Base-by-base conservation (phyloP, 805 yeast genomes). In the Jamesozyma piceae region DNA sequence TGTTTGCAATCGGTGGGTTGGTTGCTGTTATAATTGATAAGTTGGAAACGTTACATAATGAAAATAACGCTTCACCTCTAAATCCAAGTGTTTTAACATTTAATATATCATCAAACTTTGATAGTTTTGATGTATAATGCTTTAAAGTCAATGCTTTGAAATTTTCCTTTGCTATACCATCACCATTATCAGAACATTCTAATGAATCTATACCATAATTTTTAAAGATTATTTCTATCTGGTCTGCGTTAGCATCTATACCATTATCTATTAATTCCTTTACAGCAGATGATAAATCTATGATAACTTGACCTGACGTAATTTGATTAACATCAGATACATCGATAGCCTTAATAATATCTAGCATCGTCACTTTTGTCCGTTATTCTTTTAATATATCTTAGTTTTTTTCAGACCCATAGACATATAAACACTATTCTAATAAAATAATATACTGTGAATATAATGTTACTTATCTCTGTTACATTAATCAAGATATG, bases 221-320 rank as follows among this genome's bases (percentile, higher is more conserved):
- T 51, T 69, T 69, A 52, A 90, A 77, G 2, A 66, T 65, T 14
- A 90, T 65, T 38, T 86, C 94, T 26, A 92, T 69, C 41, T 74
- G 75, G 0, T 74, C 68, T 9, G 92, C 74, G 19, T 71, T 61
- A 0, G 97, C 92, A 64, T 92, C 98, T 5, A 90, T 65, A 26
- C 92, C 67, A 58, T 90, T 90, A 54, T 90, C 98, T 2, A 92
- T 70, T 1, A 89, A 64, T 58, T 90, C 98, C 57, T 90, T 90
- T 26, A 82, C 78, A 0, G 85, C 82, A 0, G 90, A 77, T 0
- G 76, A 68, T 35, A 92, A 63, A 52, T 85, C 95, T 4, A 80
- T 74, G 11, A 92, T 83, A 13, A 92, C 97, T 60, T 92, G 98
- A 0, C 96, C 96, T 0, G 97, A 86, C 0, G 96, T 87, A 44